Base-by-base conservation (phyloP, 768 basidiomycete species). In the Asterophora lycoperdoides region DNA sequence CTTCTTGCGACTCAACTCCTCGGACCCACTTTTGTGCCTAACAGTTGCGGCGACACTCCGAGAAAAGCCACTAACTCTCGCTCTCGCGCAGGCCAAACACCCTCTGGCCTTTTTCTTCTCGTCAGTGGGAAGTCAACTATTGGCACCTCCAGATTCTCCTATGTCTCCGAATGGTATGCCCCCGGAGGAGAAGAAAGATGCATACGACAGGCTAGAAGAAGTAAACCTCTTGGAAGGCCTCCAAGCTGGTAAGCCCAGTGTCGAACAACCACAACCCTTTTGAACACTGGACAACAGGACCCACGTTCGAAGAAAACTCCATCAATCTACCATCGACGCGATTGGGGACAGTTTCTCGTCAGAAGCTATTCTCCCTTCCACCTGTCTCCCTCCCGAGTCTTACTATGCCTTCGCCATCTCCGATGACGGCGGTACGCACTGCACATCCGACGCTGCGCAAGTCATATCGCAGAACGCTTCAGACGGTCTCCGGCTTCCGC, bases 41-140 rank as follows among this genome's bases (percentile, higher is more conserved):
- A 96, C 93, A 0, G 75, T 84, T 3, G 91, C 89, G 2, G 76
- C 83, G n/a, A 96, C 93, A 1, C 69, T 95, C n/a, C 79, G 93
- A 41, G 90, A 94, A 18, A 88, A 82, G 57, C 79, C 84, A 0
- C 62, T 88, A 5, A 64, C 75, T 0, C 62, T 88, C 6, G 65
- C 75, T 11, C 56, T 75, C 1, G 60, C 65, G 4, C 69, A 71
- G 36, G 61, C 71, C 8, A 68, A 69, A 8, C 73, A 77, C 54
- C 77, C 78, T 5, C 64, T 80, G 3, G 58, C 69, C 9, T 42
- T 51, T 33, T 78, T 68, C 53, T 57, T 80, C 15, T 57, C 64
- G 8, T 65, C 68, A 1, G 52, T 71, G 9, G 72, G 68, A 8
- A 61, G 60, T 28, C 61, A 72, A n/a, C 62, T 68, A 7, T 58